Conservation (phyloP, 2,329 filamentous ascomycete genomes). For the Alternaria viburni region DNA sequence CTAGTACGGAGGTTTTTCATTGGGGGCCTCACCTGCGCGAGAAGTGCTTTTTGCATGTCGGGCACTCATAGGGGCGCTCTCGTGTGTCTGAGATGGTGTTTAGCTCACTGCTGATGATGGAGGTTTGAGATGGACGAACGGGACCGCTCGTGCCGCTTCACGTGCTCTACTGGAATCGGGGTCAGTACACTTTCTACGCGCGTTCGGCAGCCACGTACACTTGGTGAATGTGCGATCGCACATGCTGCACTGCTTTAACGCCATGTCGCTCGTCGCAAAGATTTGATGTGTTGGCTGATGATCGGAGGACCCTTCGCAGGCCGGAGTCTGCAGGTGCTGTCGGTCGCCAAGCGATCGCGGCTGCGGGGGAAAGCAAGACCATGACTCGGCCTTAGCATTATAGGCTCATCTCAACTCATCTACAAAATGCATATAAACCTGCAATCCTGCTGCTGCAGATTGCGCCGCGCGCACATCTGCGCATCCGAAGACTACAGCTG, state of each 20-base stretch:
- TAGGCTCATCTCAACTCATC: conserved; percentile 39
- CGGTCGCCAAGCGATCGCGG: conserved; percentile 28
- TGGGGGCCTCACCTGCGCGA: conserved; percentile 55
- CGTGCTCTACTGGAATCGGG: conserved; percentile 50
- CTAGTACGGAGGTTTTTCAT: conserved; percentile 15
- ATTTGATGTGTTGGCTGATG: conserved; percentile 16
- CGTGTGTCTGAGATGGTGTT: conserved; percentile 55
- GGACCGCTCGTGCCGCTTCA: conserved; percentile 62
- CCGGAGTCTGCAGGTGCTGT: conserved; percentile 20
- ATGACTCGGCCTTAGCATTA: conserved; percentile 39
- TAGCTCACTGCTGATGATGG: conserved; percentile 19
- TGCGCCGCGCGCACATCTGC: conserved; percentile 24
- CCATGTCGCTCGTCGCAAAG: conserved; percentile 32
- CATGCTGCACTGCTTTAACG: conserved; percentile 49
- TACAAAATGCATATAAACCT: conserved; percentile 33
- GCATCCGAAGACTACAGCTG: conserved; percentile 2
- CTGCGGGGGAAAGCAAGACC: conserved; percentile 37
- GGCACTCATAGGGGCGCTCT: conserved; percentile 62
- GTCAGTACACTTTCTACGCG: conserved; percentile 7
- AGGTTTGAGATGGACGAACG: conserved; percentile 49
- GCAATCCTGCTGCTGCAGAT: conserved; percentile 31
- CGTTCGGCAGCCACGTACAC: conserved; percentile 11
- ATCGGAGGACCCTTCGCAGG: conserved; percentile 22
- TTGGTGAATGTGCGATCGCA: conserved; percentile 64
- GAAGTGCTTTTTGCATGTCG: conserved; percentile 61